A percentile compares a stretch with the other conserved stretches of the same genome.
Evolutionary conservation across 108 stramenopile species (phyloP).

Genomic region (Mayamaea pseudoterrestris): DNA sequence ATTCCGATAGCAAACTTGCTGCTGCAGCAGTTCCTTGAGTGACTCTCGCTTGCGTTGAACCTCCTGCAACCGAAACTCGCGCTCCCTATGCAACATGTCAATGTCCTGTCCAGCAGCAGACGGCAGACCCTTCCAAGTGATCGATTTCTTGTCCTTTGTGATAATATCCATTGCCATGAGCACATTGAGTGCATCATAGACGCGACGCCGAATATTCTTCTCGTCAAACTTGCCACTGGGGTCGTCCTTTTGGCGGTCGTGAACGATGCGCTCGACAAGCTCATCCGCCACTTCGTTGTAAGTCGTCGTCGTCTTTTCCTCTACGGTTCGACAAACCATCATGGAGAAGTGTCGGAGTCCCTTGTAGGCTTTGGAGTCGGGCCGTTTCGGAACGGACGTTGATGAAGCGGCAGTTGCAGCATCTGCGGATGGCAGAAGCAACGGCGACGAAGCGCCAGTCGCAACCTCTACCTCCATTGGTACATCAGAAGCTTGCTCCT

Average conservation of each 20-base stretch:
- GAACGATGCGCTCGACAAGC: constrained; percentile 54
- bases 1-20: constrained; percentile 83
- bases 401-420: too few relatives aligned
- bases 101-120: constrained; percentile 29
- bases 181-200: constrained; percentile 94
- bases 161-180: constrained; percentile 95
- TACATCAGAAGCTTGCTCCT: too few relatives aligned
- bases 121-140: constrained; percentile 83
- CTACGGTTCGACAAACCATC: constrained; percentile 88
- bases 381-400: too few relatives aligned
- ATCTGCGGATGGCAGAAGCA: too few relatives aligned
- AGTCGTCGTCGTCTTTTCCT: constrained; percentile 84
- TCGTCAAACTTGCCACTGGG: constrained; percentile 61
- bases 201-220: constrained; percentile 86
- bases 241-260: constrained; percentile 28
- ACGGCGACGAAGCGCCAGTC: too few relatives aligned
- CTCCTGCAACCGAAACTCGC: constrained; percentile 19
- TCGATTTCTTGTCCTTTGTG: constrained; percentile 77
- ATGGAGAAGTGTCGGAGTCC: constrained; percentile 88
- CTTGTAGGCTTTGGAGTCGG: constrained; percentile 32
- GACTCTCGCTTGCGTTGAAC: constrained; percentile 56
- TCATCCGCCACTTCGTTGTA: constrained; percentile 97
- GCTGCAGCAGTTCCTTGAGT: constrained; percentile 68
- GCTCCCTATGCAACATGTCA: constrained; percentile 37
- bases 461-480: too few relatives aligned